A percentile compares a stretch with the other conserved stretches of the same genome.
phyloP scores from a whole-genome alignment of 129 eudicot species.

The Oenanthe sinensis region DNA sequence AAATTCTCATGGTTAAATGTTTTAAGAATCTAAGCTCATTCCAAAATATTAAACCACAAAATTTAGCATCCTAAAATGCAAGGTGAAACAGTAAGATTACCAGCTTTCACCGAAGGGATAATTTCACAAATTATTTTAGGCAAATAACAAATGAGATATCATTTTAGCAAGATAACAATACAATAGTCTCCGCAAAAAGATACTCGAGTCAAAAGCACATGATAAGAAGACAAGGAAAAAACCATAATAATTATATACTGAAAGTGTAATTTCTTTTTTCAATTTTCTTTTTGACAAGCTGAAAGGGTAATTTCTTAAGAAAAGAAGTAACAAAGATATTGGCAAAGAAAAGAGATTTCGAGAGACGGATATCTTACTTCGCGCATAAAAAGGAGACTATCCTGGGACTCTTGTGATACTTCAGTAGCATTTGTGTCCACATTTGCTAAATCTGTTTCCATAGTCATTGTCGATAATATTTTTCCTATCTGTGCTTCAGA shows the following conservation, averaged over 20 bases:
- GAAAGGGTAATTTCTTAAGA: neutral
- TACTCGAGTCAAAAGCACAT: neutral
- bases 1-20: neutral
- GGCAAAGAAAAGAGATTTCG: neutral
- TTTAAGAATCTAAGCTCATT: neutral
- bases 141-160: too few relatives aligned
- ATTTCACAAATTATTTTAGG: neutral
- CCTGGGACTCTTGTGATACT: conserved; percentile 19
- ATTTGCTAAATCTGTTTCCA: conserved; percentile 35
- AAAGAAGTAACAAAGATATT: neutral
- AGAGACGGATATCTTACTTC: conserved; percentile 41
- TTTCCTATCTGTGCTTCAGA: conserved; percentile 46
- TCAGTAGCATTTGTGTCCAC: conserved; percentile 16
- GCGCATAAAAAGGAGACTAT: conserved; percentile 46
- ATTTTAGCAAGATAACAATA: neutral
- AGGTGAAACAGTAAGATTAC: neutral
- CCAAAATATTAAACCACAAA: neutral
- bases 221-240: neutral
- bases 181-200: neutral
- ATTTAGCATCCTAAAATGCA: neutral
- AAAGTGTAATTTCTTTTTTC: neutral
- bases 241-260: neutral
- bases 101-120: neutral
- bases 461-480: conserved; percentile 75
- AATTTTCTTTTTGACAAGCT: too few relatives aligned